These are phyloP conservation scores for Chytriomyces hyalinus DNA, from an alignment of 192 early-diverging fungal genomes.

Conservation along the genomic window DNA sequence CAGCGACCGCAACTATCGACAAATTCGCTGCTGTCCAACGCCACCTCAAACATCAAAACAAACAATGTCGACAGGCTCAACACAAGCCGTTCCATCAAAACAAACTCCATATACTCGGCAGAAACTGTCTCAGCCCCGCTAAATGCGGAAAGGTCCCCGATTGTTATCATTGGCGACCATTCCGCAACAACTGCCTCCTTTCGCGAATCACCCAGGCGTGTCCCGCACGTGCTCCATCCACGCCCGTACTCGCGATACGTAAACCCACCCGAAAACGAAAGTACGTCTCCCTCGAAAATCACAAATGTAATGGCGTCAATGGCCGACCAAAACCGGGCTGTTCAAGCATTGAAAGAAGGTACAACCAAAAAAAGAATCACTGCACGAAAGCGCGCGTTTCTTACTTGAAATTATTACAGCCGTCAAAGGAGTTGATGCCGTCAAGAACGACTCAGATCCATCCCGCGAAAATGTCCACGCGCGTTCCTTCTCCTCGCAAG, in stretches of 20 bases:
- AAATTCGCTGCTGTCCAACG: slow-evolving; percentile 2
- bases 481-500: background rate
- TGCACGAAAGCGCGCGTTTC: background rate
- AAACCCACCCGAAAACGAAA: background rate
- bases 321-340: slow-evolving; percentile 1
- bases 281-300: slow-evolving; percentile 1
- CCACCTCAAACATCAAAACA: background rate
- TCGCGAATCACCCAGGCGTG: no score
- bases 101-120: background rate
- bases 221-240: no score
- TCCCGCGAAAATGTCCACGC: background rate
- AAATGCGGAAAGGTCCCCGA: background rate
- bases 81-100: background rate
- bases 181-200: background rate
- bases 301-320: slow-evolving; percentile 15
- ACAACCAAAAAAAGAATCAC: background rate
- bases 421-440: background rate
- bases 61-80: background rate
- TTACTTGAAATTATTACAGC: background rate
- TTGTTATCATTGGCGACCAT: background rate
- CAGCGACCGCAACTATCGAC: slow-evolving; percentile 9
- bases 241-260: no score
- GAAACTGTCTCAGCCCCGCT: background rate
- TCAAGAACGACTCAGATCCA: background rate
- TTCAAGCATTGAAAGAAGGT: slow-evolving; percentile 23